These are phyloP conservation scores for Acacia pycnantha DNA, from an alignment of 331 rosid species.

Conservation along the genomic window DNA sequence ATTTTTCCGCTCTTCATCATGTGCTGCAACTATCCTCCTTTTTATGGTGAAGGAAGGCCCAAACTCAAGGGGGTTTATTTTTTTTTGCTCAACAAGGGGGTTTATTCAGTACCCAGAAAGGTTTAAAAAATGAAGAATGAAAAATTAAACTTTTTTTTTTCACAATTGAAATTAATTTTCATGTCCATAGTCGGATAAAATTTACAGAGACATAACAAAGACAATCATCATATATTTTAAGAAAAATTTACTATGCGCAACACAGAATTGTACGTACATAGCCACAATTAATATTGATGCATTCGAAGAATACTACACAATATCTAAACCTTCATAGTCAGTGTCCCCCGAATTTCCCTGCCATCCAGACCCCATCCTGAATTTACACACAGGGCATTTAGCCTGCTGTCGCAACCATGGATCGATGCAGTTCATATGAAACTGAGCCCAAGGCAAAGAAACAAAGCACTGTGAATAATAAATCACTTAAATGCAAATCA, in stretches of 20 bases:
- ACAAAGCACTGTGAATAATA: not conserved
- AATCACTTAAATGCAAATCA: not conserved
- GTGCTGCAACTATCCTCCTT: no score
- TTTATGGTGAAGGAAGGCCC: not conserved
- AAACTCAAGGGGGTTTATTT: not conserved
- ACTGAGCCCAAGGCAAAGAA: constrained; percentile 19
- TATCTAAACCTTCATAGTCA: constrained; percentile 37
- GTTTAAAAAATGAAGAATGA: no score
- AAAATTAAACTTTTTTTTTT: no score
- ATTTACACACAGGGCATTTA: constrained; percentile 62
- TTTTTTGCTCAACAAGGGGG: no score
- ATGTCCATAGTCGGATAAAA: no score
- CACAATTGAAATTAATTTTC: not conserved
- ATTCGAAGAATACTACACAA: constrained; percentile 11
- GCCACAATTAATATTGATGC: not conserved
- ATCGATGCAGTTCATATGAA: constrained; percentile 54
- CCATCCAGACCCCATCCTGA: constrained; percentile 30
- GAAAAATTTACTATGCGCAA: not conserved
- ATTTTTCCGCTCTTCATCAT: no score
- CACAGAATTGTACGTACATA: not conserved
- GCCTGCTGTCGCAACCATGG: constrained; percentile 55
- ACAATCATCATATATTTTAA: no score
- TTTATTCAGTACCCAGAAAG: not conserved
- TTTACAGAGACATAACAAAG: no score
- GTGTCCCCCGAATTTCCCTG: constrained; percentile 35